These are phyloP conservation scores for Aureobasidium pullulans DNA, from an alignment of 2,329 filamentous ascomycete genomes.

Conservation along the genomic window DNA sequence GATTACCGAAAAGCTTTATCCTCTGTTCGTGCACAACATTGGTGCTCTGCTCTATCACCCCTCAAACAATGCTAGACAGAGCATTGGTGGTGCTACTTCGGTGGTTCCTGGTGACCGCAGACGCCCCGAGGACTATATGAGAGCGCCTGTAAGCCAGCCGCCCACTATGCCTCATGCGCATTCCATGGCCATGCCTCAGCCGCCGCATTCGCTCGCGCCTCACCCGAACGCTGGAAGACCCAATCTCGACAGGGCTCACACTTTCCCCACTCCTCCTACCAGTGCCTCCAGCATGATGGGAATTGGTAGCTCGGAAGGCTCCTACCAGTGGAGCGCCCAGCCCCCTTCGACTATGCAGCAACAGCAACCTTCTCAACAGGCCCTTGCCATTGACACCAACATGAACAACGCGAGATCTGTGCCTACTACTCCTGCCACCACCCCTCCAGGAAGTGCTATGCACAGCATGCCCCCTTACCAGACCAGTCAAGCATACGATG, in stretches of 20 bases:
- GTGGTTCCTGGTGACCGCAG: slow-evolving; percentile 78
- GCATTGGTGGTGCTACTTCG: slow-evolving; percentile 40
- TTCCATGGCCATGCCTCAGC: slow-evolving; percentile 61
- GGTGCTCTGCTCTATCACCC: slow-evolving; percentile 89
- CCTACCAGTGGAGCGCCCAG: slow-evolving; percentile 63
- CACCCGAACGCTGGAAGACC: slow-evolving; percentile 57
- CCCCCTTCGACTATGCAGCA: slow-evolving; percentile 30
- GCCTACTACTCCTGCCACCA: slow-evolving; percentile 76
- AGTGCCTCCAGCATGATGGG: slow-evolving; percentile 81
- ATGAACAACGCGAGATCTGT: slow-evolving; percentile 75
- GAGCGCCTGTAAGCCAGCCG: slow-evolving; percentile 52
- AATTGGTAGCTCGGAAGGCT: slow-evolving; percentile 65
- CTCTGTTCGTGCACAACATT: slow-evolving; percentile 96
- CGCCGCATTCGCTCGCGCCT: slow-evolving; percentile 55
- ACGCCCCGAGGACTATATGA: slow-evolving; percentile 55
- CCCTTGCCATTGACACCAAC: slow-evolving; percentile 73
- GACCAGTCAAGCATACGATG: slow-evolving; percentile 65
- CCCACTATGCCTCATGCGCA: slow-evolving; percentile 67
- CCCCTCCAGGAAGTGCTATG: slow-evolving; percentile 70
- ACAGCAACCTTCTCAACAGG: slow-evolving; percentile 51
- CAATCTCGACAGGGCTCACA: slow-evolving; percentile 74
- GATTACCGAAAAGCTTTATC: slow-evolving; percentile 91
- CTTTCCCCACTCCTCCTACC: slow-evolving; percentile 87
- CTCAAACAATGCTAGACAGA: slow-evolving; percentile 67
- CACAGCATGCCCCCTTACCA: slow-evolving; percentile 76